These are phyloP conservation scores for Podila clonocystis DNA, from an alignment of 192 early-diverging fungal species.

Conservation along the genomic window DNA sequence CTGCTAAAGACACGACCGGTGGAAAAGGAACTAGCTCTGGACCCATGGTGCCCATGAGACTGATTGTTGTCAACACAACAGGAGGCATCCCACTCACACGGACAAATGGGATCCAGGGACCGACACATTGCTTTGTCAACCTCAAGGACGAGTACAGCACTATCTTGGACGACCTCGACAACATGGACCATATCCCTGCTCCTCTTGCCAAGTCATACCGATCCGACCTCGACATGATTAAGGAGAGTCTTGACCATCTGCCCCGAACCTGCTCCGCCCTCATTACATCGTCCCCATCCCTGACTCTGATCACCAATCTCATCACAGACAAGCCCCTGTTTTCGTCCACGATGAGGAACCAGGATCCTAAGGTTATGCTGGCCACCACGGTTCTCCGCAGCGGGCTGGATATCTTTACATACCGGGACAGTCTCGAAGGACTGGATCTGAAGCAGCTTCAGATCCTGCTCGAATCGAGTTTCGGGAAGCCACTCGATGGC, in stretches of 20 bases:
- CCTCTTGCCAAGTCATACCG: constrained; percentile 20
- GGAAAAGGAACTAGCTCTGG: background rate
- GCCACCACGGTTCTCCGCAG: constrained; percentile 82
- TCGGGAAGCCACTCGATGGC: constrained; percentile 68
- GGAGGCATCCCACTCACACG: constrained; percentile 72
- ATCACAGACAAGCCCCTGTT: constrained; percentile 82
- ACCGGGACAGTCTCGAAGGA: constrained; percentile 62
- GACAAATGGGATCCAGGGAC: constrained; percentile 46
- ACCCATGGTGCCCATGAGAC: constrained; percentile 59
- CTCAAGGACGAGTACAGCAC: constrained; percentile 78
- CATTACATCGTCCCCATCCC: constrained; percentile 66
- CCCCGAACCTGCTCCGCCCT: constrained; percentile 85
- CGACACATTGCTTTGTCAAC: constrained; percentile 80
- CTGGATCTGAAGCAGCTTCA: constrained; percentile 64
- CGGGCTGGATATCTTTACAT: constrained; percentile 72
- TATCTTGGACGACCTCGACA: constrained; percentile 57
- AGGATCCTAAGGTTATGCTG: constrained; percentile 50
- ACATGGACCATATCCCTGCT: constrained; percentile 41
- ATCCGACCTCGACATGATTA: constrained; percentile 67
- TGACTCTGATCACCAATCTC: constrained; percentile 72
- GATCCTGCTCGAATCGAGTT: constrained; percentile 79
- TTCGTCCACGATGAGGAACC: constrained; percentile 56
- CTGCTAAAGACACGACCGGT: constrained; percentile 9
- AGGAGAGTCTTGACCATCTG: constrained; percentile 69
- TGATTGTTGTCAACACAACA: constrained; percentile 75